A percentile compares a stretch with the other conserved stretches of the same genome.
Evolutionary conservation across 2,329 filamentous ascomycete genomes (phyloP).

Genomic region (Dothidotthia symphoricarpi): DNA sequence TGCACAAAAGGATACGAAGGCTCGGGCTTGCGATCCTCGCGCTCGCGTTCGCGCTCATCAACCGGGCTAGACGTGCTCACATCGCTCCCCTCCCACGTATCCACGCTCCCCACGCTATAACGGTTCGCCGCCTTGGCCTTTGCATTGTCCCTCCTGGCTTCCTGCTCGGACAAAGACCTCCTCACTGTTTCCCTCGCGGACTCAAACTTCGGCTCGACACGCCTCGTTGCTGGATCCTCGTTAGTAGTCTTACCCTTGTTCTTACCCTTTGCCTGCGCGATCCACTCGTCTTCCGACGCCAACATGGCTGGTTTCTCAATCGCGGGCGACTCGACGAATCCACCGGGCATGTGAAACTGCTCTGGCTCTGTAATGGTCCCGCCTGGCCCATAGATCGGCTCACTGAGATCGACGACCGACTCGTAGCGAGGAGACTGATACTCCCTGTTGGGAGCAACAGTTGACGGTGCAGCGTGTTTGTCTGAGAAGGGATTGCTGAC

Average conservation of each 20-base stretch:
- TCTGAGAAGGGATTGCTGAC: conserved; percentile 33
- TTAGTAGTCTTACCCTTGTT: conserved; percentile 25
- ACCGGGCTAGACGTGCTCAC: conserved; percentile 24
- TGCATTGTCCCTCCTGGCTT: conserved; percentile 28
- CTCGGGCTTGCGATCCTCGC: conserved; percentile 25
- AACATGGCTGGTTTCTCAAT: conserved; percentile 32
- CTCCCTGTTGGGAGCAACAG: conserved; percentile 18
- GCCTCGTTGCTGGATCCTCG: conserved; percentile 18
- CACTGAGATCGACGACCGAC: conserved; percentile 32
- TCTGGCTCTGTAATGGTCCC: conserved; percentile 53
- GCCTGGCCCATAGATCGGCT: too few species aligned
- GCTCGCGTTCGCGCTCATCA: conserved; percentile 40
- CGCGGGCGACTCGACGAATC: conserved; percentile 51
- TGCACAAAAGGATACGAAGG: conserved; percentile 17
- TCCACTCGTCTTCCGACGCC: conserved; percentile 18
- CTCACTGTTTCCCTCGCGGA: conserved; percentile 10
- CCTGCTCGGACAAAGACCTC: too few species aligned
- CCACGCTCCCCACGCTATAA: conserved; percentile 21
- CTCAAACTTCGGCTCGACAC: conserved; percentile 7
- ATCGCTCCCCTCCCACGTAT: conserved; percentile 34
- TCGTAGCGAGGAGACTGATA: conserved; percentile 45
- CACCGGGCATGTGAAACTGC: conserved; percentile 61
- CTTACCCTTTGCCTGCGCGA: conserved; percentile 30
- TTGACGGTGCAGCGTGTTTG: conserved; percentile 22
- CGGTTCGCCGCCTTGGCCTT: conserved; percentile 35